A percentile compares a stretch with the other conserved stretches of the same genome.
phyloP scores from a whole-genome alignment of 2,329 filamentous ascomycete genomes.

The Mycocentrospora acerina region DNA sequence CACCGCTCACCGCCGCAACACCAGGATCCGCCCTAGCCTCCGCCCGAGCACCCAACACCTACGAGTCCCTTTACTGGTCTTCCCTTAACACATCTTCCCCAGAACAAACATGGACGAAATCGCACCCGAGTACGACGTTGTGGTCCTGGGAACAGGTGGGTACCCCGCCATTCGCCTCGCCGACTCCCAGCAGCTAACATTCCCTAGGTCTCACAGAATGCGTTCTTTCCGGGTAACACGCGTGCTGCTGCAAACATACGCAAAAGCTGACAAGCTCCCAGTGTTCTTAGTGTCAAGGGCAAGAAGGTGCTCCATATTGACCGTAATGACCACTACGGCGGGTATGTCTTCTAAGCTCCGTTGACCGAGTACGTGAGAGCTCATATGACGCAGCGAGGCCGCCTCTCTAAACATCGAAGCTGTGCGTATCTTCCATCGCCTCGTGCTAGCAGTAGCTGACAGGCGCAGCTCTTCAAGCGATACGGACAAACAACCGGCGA shows the following conservation, averaged over 20 bases:
- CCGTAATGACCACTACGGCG: conserved; percentile 97
- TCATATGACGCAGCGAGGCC: conserved; percentile 67
- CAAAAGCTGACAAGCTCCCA: conserved; percentile 40
- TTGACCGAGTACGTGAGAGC: conserved; percentile 11
- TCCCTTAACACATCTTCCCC: conserved; percentile 10
- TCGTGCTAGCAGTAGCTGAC: conserved; percentile 46
- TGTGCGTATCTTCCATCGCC: conserved; percentile 55
- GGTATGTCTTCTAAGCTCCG: conserved; percentile 59
- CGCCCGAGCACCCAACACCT: conserved; percentile 23
- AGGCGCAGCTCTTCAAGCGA: conserved; percentile 84
- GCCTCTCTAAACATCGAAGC: conserved; percentile 92
- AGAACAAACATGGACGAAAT: conserved; percentile 85
- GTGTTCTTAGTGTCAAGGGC: conserved; percentile 95
- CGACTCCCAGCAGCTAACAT: conserved; percentile 32
- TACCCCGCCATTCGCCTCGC: conserved; percentile 44
- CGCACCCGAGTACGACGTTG: conserved; percentile 96
- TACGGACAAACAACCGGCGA: conserved; percentile 85
- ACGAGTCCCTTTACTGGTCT: conserved; percentile 20
- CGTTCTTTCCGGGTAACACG: conserved; percentile 86
- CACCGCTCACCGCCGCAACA: conserved; percentile 31
- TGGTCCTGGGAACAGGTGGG: conserved; percentile 96
- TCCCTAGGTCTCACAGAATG: conserved; percentile 89
- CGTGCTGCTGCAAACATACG: conserved; percentile 2
- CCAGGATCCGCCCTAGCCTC: conserved; percentile 14
- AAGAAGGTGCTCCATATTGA: conserved; percentile 99